Percentiles rank a stretch among this genome's conserved stretches.
Conservation (phyloP, 352 stramenopile species). For the Pythium oligandrum region DNA sequence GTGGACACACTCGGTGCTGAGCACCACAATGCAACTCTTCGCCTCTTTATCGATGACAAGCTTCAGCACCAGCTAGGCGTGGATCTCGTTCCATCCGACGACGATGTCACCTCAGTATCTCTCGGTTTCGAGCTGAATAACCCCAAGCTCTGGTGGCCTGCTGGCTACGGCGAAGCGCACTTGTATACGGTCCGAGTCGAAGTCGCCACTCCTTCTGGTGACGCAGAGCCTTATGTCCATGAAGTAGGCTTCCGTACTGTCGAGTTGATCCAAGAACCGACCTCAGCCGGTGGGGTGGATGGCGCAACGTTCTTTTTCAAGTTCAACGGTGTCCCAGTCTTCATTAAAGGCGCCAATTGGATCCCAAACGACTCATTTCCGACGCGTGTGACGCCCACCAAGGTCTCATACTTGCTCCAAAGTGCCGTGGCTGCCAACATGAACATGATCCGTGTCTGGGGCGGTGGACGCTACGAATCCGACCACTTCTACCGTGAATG, state of each 20-base stretch:
- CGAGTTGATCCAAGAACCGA: slow-evolving; percentile 55
- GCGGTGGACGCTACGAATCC: slow-evolving; percentile 81
- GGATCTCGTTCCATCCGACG: background rate
- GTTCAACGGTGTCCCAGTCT: slow-evolving; percentile 60
- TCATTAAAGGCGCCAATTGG: slow-evolving; percentile 79
- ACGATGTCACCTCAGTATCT: slow-evolving; percentile 2
- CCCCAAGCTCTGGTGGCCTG: slow-evolving; percentile 73
- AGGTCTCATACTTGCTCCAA: slow-evolving; percentile 40
- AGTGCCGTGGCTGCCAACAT: slow-evolving; percentile 67
- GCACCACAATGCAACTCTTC: slow-evolving; percentile 40
- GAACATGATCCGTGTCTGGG: slow-evolving; percentile 89
- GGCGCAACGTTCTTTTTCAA: slow-evolving; percentile 75
- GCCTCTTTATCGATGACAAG: slow-evolving; percentile 39
- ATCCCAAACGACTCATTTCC: slow-evolving; percentile 76
- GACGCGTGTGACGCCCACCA: slow-evolving; percentile 35
- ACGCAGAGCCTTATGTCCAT: slow-evolving; percentile 14
- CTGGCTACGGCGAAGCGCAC: slow-evolving; percentile 50
- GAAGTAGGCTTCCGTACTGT: slow-evolving; percentile 52
- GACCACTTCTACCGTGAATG: slow-evolving; percentile 80
- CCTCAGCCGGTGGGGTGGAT: slow-evolving; percentile 28
- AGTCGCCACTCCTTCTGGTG: background rate
- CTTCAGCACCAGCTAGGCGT: background rate
- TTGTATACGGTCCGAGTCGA: slow-evolving; percentile 57
- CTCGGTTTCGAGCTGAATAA: slow-evolving; percentile 9
- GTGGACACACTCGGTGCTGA: slow-evolving; percentile 20